Conservation (phyloP, 192 early-diverging fungal genomes). For the Radiomyces spectabilis region DNA sequence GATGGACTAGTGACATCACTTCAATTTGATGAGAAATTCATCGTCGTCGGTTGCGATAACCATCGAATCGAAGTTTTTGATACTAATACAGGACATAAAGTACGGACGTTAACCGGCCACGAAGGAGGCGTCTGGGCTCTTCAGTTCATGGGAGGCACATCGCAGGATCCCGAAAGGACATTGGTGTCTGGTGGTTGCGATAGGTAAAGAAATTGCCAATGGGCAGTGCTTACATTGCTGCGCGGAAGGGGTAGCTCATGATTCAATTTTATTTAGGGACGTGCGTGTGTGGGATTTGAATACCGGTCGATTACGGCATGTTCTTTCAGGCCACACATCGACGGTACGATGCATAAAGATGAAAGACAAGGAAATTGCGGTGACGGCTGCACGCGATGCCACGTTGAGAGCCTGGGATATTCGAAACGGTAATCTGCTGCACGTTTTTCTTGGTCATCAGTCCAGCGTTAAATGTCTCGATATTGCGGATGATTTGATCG, state of each 20-base stretch:
- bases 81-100: constrained; percentile 63
- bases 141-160: constrained; percentile 46
- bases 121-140: constrained; percentile 98
- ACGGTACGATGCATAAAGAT: constrained; percentile 96
- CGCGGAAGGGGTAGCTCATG: not conserved
- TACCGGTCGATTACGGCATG: constrained; percentile 75
- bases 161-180: constrained; percentile 47
- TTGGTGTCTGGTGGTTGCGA: constrained; percentile 95
- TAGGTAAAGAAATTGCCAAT: constrained; percentile 48
- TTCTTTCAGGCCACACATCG: constrained; percentile 90
- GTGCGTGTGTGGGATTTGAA: constrained; percentile 97
- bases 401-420: constrained; percentile 92
- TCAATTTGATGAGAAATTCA: constrained; percentile 90
- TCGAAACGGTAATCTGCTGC: constrained; percentile 53
- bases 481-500: constrained; percentile 71
- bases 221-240: not conserved
- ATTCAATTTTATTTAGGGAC: constrained; percentile 29
- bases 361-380: constrained; percentile 54
- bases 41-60: constrained; percentile 93
- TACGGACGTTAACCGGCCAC: constrained; percentile 76
- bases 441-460: constrained; percentile 79
- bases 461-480: constrained; percentile 90
- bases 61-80: constrained; percentile 93
- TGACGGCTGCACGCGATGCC: constrained; percentile 91
- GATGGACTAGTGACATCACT: constrained; percentile 89